A percentile compares a stretch with the other conserved stretches of the same genome.
Evolutionary conservation across 805 yeast genomes (phyloP).

Genomic region (Middelhovenomyces tepae): DNA sequence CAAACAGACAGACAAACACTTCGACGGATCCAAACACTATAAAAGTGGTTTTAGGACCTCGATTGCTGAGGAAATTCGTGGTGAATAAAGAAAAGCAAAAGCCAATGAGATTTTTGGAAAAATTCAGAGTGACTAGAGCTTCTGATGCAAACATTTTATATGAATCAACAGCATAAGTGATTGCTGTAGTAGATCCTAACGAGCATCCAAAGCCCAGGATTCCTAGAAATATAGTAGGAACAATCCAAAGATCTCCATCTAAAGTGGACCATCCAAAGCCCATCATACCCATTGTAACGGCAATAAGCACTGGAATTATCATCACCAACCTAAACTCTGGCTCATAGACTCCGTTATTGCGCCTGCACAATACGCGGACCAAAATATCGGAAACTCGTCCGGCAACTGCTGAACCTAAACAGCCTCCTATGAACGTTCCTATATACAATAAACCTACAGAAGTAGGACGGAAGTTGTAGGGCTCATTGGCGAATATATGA

Average conservation of each 20-base stretch:
- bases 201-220: slow-evolving; percentile 52
- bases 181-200: slow-evolving; percentile 52
- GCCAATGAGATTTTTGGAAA: slow-evolving; percentile 46
- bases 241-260: slow-evolving; percentile 43
- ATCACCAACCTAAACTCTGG: slow-evolving; percentile 52
- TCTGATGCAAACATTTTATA: slow-evolving; percentile 52
- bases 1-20: slow-evolving; percentile 38
- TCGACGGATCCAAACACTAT: slow-evolving; percentile 46
- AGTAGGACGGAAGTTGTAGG: slow-evolving; percentile 38
- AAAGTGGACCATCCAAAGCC: slow-evolving; percentile 57
- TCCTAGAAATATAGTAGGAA: slow-evolving; percentile 49
- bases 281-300: slow-evolving; percentile 43
- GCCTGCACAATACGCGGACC: slow-evolving; percentile 36
- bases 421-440: slow-evolving; percentile 50
- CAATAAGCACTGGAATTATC: slow-evolving; percentile 41
- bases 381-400: slow-evolving; percentile 43
- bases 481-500: slow-evolving; percentile 37
- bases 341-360: slow-evolving; percentile 48
- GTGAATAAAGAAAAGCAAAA: slow-evolving; percentile 50
- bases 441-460: slow-evolving; percentile 47
- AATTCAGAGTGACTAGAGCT: slow-evolving; percentile 47
- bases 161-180: slow-evolving; percentile 50
- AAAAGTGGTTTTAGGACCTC: slow-evolving; percentile 41
- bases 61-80: slow-evolving; percentile 33
- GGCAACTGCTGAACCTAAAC: slow-evolving; percentile 45